Evolutionary conservation across 2,329 filamentous ascomycete genomes (phyloP), one percentile per base, ranked within the genome.

Genomic region (Pyrenophora seminiperda): DNA sequence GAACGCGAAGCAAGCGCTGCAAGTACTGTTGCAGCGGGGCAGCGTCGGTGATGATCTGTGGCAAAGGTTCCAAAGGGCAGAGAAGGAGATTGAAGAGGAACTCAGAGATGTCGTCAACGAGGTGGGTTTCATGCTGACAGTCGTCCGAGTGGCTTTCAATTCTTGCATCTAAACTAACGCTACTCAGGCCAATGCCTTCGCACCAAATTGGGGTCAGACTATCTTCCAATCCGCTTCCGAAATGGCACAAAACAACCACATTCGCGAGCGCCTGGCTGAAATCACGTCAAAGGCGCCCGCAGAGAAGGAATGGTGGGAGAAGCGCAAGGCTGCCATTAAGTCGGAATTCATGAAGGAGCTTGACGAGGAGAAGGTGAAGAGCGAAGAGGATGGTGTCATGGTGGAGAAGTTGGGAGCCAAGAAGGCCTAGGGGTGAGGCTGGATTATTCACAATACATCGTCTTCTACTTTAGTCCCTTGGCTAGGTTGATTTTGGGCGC

Each of bases 201-300:
- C 85, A 1, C 87, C 90, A 40, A 87, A 88, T 73, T 99, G 94
- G 94, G 94, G 94, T 54, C 87, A 94, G 70, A 85, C 84, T 48
- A 97, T 99, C 73, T 99, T 99, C 83, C 94, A 99, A 75, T 92
- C 90, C 37, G 94, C 94, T 47, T 96, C 96, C 75, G 94, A 99
- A 75, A 97, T 99, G 75, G 86, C 89, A 51, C 88, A 91, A 68
- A 97, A 97, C 76, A 83, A 84, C 33, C 77, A 86, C 38, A 82
- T 96, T 67, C 89, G 91, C 60, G 81, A 87, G 59, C 83, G 87
- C 41, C 81, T 96, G 15, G 83, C 86, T 38, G 88, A 91, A 56
- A 85, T 96, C 50, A 86, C 92, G 64, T 77, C 79, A 20, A 87
- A 90, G 66, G 79, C 85, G 1, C 80, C 83, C 7, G 78, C 84